Evolutionary conservation across 108 stramenopile species (phyloP), one percentile per base, ranked within the genome.

Genomic region (Pseudonitzschia delicatissima): DNA sequence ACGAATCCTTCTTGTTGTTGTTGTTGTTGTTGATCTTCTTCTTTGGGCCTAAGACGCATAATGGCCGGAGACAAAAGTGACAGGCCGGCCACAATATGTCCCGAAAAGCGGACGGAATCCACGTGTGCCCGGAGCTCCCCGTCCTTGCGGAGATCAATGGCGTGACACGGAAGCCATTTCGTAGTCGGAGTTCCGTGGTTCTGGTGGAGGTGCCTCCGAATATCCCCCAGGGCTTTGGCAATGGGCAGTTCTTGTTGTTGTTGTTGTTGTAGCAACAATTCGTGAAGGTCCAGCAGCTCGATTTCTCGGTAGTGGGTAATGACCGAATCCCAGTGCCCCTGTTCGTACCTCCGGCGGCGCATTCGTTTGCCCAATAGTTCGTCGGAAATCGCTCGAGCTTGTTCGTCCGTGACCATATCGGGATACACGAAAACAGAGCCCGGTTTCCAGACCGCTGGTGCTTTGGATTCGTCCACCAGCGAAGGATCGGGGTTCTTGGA

Each of bases 251-350:
- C 3, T 48, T 20, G 20, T 35, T 32, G 13, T 13, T 36, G 26
- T 57, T 55, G 5, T 72, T 53, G 37, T 44, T 73, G 13, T 6
- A n/a, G 42, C 6, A 13, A 2, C 17, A n/a, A n/a, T 44, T 5
- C 3, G 42, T 44, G n/a, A 62, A 57, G 34, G 4, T 65, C 71
- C 33, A 25, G 26, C 33, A 93, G 57, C 66, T 94, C 93, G 13
- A 86, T 69, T 78, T 96, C 95, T 76, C 88, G 82, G 75, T 92
- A 96, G 26, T 67, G 49, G 9, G 66, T 64, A 66, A 96, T 96
- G 29, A 92, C 95, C 31, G 90, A 80, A 74, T 96, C 95, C 95
- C 95, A 96, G 57, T 96, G 95, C 3, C 90, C 91, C 44, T 76
- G 64, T 64, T 92, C 85, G 51, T 84, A 84, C 2, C 83, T 73